Base-by-base conservation (phyloP, 495 filamentous ascomycete species). In the Glutinoglossum americanum region DNA sequence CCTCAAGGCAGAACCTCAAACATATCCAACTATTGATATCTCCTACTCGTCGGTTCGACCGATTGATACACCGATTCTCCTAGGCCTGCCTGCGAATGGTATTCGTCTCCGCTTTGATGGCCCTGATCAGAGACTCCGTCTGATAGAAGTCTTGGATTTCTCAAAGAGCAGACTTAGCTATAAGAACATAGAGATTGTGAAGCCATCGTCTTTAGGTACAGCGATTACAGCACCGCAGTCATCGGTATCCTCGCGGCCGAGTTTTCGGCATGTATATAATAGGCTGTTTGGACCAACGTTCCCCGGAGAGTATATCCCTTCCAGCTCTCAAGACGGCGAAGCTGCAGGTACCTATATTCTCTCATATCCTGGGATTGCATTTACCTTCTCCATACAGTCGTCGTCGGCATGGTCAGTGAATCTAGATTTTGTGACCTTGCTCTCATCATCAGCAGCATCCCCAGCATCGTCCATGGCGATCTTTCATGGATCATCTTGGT, bases 131-230 rank as follows among this genome's bases (percentile, higher is more conserved):
- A 78, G 89, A 45, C 73, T 98, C 17, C 83, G 92, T 0, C 68
- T 98, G 54, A 86, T 98, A 64, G 92, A 98, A 67, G 76, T 96
- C 21, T 69, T 86, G 23, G 88, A 97, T 65, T 97, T 98, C 61
- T 79, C 83, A n/a, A 90, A 88, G 66, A 84, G 78, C 37, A 76
- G 79, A 33, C 76, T 96, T 45, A 78, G 80, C 32, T 87, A 96
- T 69, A 90, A 94, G 67, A 80, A 83, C 57, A 83, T 83, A 35
- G 89, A 95, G 57, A 77, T 98, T 41, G 70, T 86, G 53, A 87
- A 87, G 60, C 66, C 70, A 25, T 76, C 74, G 57, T 66, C 73
- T 4, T 59, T 67, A 17, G 26, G 17, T 10, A 27, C 21, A 44
- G 28, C 19, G 30, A n/a, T 28, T 33, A 37, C 66, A 25, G 64